These are phyloP conservation scores for Prunus yedoensis DNA, from an alignment of 331 rosid genomes.

Conservation along the genomic window DNA sequence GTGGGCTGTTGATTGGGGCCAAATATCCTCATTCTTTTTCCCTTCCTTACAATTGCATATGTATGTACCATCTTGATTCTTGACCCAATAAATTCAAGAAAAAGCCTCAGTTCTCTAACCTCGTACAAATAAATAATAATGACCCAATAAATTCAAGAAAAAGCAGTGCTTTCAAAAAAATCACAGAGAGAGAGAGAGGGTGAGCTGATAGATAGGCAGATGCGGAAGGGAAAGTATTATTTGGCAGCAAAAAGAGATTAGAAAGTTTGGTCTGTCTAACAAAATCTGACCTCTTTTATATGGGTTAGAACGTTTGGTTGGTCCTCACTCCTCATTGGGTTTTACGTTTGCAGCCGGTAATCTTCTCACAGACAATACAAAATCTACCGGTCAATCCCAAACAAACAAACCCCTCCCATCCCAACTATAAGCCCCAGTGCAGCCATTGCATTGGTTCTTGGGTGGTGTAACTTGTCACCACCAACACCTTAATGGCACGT, in stretches of 20 bases:
- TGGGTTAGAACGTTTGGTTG: slow-evolving; percentile 47
- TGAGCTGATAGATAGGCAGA: slow-evolving; percentile 21
- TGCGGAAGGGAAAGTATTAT: background rate
- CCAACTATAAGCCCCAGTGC: slow-evolving; percentile 17
- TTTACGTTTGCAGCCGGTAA: slow-evolving; percentile 22
- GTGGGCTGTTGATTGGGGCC: background rate
- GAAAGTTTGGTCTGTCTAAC: slow-evolving; percentile 50
- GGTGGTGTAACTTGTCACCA: background rate
- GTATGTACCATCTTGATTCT: no score
- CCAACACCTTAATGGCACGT: background rate
- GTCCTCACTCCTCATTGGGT: background rate
- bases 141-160: background rate
- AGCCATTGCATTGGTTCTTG: background rate
- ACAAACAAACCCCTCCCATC: slow-evolving; percentile 6
- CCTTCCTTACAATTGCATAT: no score
- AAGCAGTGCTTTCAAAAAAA: background rate
- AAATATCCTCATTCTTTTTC: no score
- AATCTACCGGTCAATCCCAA: slow-evolving; percentile 60
- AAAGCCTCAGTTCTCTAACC: background rate
- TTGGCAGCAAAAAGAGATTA: background rate
- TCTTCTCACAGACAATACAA: background rate
- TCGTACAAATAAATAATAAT: background rate
- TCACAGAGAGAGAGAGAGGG: background rate
- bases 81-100: no score
- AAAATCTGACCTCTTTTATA: background rate